Base-by-base conservation (phyloP, 1,284 basidiomycete genomes). In the Apiotrichum domesticum region DNA sequence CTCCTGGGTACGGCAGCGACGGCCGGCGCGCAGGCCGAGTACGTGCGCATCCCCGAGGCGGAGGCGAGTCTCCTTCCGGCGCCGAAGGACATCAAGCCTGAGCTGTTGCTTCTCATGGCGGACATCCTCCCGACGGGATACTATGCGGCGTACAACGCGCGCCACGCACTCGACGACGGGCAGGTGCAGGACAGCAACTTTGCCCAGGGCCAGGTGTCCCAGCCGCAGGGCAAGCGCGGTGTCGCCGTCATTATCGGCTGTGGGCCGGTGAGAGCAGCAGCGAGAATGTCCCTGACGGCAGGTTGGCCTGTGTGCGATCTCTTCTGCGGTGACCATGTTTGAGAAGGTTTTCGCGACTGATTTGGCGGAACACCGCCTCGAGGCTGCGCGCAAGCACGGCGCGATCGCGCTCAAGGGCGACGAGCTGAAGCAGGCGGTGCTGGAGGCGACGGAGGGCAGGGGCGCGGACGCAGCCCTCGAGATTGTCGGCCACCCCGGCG, bases 1-100 rank as follows among this genome's bases (percentile, higher is more conserved):
- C 55, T 56, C 6, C 54, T 55, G 13, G 57, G 60, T 40, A 84
- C 83, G 29, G 84, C 87, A 0, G 67, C 73, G 6, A 81, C 90
- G 0, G 84, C 86, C 9, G 92, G 91, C 11, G 88, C 84, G 2
- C 92, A 95, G 78, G 90, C 90, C 0, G 88, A 93, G 73, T 95
- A 87, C 70, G 81, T 90, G 1, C 83, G 87, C 32, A 84, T 91
- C 6, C 88, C 89, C 5, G 51, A 74, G 46, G 75, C 71, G 14
- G 74, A 76, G 37, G 66, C 76, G 1, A 75, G 75, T 2, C 68
- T 80, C 34, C 73, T 76, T 55, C 67, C 65, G 5, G 74, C 77
- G 6, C 75, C 74, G 1, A 52, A 63, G 1, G 74, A 74, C 35
- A 50, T 78, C 4, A 62, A 65, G 2, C 68, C 73, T 46, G 74